Evolutionary conservation across 1,284 basidiomycete genomes (phyloP).

Genomic region (Entoloma clypeatum): DNA sequence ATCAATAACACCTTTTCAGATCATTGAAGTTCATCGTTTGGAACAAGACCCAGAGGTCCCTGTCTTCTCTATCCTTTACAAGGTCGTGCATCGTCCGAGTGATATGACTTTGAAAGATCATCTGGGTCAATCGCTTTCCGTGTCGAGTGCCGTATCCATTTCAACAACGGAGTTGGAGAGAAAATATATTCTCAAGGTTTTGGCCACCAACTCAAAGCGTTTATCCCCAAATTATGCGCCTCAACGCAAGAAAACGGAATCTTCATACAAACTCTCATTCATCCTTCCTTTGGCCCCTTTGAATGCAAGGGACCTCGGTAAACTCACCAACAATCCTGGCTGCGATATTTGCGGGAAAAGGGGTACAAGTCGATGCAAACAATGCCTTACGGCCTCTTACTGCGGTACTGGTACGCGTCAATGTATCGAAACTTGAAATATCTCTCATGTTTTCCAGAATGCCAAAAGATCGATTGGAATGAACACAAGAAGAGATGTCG

Average conservation of each 20-base stretch:
- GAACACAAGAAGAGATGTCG: constrained; percentile 36
- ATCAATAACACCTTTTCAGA: constrained; percentile 18
- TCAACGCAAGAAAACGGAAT: constrained; percentile 20
- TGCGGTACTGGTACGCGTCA: constrained; percentile 30
- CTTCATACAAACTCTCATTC: constrained; percentile 31
- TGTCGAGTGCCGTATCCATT: constrained; percentile 8
- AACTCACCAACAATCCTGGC: constrained; percentile 32
- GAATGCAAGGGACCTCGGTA: constrained; percentile 34
- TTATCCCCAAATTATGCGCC: constrained; percentile 27
- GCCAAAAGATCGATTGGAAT: constrained; percentile 38
- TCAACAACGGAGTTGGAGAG: constrained; percentile 32
- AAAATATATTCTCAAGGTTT: constrained; percentile 31
- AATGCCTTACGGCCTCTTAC: constrained; percentile 36
- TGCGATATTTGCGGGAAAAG: constrained; percentile 38
- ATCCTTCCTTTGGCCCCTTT: constrained; percentile 38
- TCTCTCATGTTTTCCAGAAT: constrained; percentile 27
- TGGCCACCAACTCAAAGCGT: constrained; percentile 29
- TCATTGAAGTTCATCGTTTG: constrained; percentile 24
- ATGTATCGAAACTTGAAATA: not conserved
- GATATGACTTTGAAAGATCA: constrained; percentile 9
- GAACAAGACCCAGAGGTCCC: constrained; percentile 27
- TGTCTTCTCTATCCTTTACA: constrained; percentile 31
- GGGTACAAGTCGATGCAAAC: constrained; percentile 29
- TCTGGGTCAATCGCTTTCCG: constrained; percentile 10
- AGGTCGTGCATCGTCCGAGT: constrained; percentile 15